Evolutionary conservation across 225 moss, liverwort and hornwort species (phyloP).

Genomic region (Sphagnum contortum): DNA sequence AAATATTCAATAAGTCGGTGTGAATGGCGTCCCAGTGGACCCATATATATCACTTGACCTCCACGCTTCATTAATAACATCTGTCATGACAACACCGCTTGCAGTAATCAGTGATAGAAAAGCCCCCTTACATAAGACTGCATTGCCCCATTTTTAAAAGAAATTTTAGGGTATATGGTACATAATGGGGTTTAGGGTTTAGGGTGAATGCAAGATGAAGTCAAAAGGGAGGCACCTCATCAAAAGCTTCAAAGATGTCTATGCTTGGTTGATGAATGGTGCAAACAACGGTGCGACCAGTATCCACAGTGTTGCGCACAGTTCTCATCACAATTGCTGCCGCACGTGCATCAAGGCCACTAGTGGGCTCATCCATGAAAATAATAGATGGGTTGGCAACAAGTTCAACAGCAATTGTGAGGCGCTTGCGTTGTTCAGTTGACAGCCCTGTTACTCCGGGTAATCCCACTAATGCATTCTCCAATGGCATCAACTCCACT

Average conservation of each 20-base stretch:
- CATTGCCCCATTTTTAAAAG: no score
- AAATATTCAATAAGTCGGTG: constrained; percentile 43
- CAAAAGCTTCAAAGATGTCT: constrained; percentile 91
- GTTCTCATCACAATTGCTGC: constrained; percentile 95
- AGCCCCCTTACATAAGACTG: no score
- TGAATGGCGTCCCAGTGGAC: constrained; percentile 38
- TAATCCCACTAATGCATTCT: constrained; percentile 68
- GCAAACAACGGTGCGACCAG: constrained; percentile 84
- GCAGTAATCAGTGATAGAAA: no score
- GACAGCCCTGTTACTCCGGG: constrained; percentile 76
- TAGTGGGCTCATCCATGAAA: constrained; percentile 99
- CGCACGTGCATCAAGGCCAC: constrained; percentile 89
- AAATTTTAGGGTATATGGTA: no score
- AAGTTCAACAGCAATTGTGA: constrained; percentile 69
- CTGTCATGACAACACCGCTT: constrained; percentile 5
- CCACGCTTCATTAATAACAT: constrained; percentile 61
- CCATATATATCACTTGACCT: constrained; percentile 59
- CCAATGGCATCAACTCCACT: constrained; percentile 66
- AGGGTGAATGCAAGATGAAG: no score
- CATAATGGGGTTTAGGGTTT: no score
- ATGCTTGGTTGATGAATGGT: constrained; percentile 98
- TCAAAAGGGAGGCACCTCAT: constrained; percentile 39
- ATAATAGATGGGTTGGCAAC: constrained; percentile 80
- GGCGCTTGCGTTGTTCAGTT: constrained; percentile 73
- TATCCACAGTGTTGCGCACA: constrained; percentile 79